These are phyloP conservation scores for Komagataella kurtzmanii DNA, from an alignment of 805 yeast genomes.

Conservation along the genomic window DNA sequence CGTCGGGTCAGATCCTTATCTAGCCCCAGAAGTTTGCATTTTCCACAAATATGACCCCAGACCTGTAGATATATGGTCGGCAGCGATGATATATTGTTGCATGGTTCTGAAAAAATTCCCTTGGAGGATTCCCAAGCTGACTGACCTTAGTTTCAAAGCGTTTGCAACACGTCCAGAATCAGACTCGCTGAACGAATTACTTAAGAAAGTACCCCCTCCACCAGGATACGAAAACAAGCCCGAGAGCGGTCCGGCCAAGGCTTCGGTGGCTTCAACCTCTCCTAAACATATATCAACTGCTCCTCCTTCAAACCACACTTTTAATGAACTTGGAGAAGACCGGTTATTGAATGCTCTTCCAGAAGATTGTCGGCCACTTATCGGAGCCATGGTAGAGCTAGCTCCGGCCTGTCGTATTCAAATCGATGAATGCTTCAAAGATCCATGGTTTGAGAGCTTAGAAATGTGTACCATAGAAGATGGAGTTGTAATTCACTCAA, in stretches of 20 bases:
- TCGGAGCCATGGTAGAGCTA: conserved; percentile 66
- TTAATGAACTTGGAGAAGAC: conserved; percentile 57
- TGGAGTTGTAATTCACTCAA: conserved; percentile 21
- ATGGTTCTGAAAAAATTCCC: conserved; percentile 88
- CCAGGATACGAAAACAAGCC: conserved; percentile 13
- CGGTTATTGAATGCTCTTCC: conserved; percentile 61
- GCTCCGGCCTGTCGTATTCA: conserved; percentile 79
- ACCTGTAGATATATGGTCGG: conserved; percentile 91
- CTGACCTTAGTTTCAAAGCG: conserved; percentile 72
- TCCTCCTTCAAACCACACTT: conserved; percentile 34
- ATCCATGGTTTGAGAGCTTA: conserved; percentile 51
- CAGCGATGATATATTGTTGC: conserved; percentile 83
- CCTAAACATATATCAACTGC: background rate
- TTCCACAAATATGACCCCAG: conserved; percentile 78
- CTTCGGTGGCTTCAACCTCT: conserved; percentile 1
- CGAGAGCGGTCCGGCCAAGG: conserved; percentile 5
- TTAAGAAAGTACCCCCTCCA: conserved; percentile 41
- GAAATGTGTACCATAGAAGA: conserved; percentile 54
- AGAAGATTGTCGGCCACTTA: conserved; percentile 49
- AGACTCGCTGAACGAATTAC: conserved; percentile 47
- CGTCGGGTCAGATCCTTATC: conserved; percentile 80
- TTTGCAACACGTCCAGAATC: conserved; percentile 68
- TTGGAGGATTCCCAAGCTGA: conserved; percentile 81
- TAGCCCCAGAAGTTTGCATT: conserved; percentile 87
- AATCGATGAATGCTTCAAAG: conserved; percentile 69